phyloP scores from a whole-genome alignment of 2,329 filamentous ascomycete genomes.

The Apiospora rasikravindrae region DNA sequence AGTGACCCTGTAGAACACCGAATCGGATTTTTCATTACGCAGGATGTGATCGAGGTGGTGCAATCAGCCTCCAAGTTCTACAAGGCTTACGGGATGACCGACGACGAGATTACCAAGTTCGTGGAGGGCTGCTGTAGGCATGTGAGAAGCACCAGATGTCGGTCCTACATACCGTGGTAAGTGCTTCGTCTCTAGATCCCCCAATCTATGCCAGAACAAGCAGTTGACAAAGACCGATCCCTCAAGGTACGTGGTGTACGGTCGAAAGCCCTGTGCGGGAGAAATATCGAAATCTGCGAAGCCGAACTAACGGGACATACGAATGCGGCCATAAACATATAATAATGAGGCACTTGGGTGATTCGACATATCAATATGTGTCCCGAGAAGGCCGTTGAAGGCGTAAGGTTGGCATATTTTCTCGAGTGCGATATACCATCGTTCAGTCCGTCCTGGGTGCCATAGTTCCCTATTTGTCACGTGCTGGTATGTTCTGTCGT shows the following conservation, averaged over 20 bases:
- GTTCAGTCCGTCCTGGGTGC: too few relatives aligned
- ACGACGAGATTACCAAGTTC: neutral
- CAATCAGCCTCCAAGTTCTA: neutral
- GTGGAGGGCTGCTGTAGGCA: neutral
- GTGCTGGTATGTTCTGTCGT: too few relatives aligned
- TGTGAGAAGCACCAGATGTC: neutral
- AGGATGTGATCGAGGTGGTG: neutral
- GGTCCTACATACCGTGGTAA: neutral
- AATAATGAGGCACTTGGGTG: too few relatives aligned
- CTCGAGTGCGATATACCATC: too few relatives aligned
- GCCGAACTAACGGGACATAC: neutral
- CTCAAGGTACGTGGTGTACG: neutral
- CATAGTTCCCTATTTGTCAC: too few relatives aligned
- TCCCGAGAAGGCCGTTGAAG: too few relatives aligned
- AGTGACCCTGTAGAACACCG: neutral
- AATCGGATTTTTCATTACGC: neutral
- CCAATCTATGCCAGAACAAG: neutral
- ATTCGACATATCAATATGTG: too few relatives aligned
- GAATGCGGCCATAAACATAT: neutral
- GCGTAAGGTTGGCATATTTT: too few relatives aligned
- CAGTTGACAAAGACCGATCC: neutral
- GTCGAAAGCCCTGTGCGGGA: neutral
- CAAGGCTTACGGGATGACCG: neutral
- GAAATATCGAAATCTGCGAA: neutral
- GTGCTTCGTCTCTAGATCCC: neutral